Base-by-base conservation (phyloP, 2,329 filamentous ascomycete species). In the Niveomyces coronatus region DNA sequence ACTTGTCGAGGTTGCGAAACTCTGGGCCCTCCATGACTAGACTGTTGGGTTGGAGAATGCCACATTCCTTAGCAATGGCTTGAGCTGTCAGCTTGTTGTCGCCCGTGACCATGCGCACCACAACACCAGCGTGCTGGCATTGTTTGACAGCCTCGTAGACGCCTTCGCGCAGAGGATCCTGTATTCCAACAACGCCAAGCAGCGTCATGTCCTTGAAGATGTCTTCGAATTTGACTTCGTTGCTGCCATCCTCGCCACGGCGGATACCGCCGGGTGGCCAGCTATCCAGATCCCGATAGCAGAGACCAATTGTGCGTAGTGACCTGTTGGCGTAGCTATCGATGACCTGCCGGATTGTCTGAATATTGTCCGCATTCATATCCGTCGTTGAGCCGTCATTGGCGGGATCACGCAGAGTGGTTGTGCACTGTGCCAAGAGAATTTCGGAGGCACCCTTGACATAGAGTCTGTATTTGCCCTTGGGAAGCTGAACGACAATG, bases 91-190 rank as follows among this genome's bases (percentile, higher is more conserved):
- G 63, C 47, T 82, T 76, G 61, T 89, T 88, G 62, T 89, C 84
- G 45, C 84, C 84, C 4, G 84, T 89, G 3, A 89, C 84, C 84
- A 89, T 89, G 51, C 84, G 81, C 14, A 88, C 82, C 44, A 81
- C 73, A 9, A 89, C 83, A 43, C 84, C 84, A 4, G 84, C 84
- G 40, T 72, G 69, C 53, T 88, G 82, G 52, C 84, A 88, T 41
- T 78, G 69, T 42, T 65, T 66, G 19, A 89, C 83, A 9, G 84
- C 82, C 36, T 85, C 75, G 2, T 68, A 68, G n/a, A 88, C 84
- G 44, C 82, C 83, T 0, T 74, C 69, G 44, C 84, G 81, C 10
- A 88, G 70, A 31, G 84, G 84, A 55, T 89, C 84, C 53, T 88
- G 84, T 44, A 89, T 88, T 50, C 84, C 84, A 35, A 87, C 81